Evolutionary conservation across 1,139 yeast genomes (phyloP).

Genomic region (Zygosaccharomyces pseudobailii): DNA sequence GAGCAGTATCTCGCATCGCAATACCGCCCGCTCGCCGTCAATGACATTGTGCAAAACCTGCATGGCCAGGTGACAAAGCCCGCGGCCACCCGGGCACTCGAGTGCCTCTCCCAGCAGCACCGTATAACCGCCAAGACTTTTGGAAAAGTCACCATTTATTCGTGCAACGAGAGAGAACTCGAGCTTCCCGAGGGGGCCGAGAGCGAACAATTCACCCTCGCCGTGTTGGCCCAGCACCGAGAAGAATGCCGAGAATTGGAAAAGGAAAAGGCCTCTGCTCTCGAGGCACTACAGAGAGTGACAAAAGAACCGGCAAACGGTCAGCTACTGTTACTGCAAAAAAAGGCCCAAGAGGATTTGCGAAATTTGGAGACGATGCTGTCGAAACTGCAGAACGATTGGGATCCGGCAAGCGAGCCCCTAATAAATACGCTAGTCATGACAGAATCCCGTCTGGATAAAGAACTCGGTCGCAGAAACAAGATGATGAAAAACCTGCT

Average conservation of each 20-base stretch:
- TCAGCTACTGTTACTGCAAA: conserved; percentile 13
- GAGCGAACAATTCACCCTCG: conserved; percentile 14
- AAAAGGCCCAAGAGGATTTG: conserved; percentile 7
- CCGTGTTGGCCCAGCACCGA: conserved; percentile 18
- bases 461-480: conserved; percentile 16
- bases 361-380: conserved; percentile 9
- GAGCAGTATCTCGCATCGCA: conserved; percentile 36
- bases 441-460: conserved; percentile 13
- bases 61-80: conserved; percentile 36
- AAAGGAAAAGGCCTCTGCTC: conserved; percentile 15
- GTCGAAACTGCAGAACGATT: conserved; percentile 10
- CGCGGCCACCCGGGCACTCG: conserved; percentile 32
- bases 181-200: conserved; percentile 12
- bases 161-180: conserved; percentile 30
- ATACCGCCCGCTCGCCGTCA: conserved; percentile 40
- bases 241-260: conserved; percentile 21
- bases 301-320: conserved; percentile 20
- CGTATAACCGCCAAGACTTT: conserved; percentile 35
- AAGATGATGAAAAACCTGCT: conserved; percentile 15
- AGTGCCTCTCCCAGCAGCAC: conserved; percentile 29
- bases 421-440: conserved; percentile 9
- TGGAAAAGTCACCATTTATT: conserved; percentile 39
- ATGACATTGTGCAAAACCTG: conserved; percentile 39
- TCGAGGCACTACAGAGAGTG: conserved; percentile 11
- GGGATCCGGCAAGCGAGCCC: conserved; percentile 18